These are phyloP conservation scores for Amanita pseudoporphyria DNA, from an alignment of 768 basidiomycete genomes.

Conservation along the genomic window DNA sequence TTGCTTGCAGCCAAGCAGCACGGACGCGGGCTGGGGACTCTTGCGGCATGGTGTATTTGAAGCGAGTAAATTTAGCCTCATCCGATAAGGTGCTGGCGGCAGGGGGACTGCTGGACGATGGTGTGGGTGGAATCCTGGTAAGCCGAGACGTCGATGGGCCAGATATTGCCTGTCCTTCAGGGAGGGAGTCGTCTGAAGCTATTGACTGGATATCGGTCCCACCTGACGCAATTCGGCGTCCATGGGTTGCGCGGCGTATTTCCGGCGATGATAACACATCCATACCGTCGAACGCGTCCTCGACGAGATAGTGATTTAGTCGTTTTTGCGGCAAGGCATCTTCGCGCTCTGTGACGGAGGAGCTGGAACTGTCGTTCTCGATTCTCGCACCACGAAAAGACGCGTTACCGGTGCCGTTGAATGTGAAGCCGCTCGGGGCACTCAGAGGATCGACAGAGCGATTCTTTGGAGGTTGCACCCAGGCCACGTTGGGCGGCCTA, in stretches of 20 bases:
- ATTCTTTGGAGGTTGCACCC: constrained; percentile 25
- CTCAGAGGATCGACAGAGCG: constrained; percentile 43
- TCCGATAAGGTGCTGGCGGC: constrained; percentile 24
- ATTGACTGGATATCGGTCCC: constrained; percentile 36
- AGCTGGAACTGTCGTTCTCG: constrained; percentile 26
- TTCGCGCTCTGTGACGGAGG: constrained; percentile 29
- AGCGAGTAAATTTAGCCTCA: constrained; percentile 37
- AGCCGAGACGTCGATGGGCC: constrained; percentile 45
- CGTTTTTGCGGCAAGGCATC: constrained; percentile 68
- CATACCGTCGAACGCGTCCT: constrained; percentile 27
- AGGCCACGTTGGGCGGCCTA: constrained; percentile 22
- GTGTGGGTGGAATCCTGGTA: constrained; percentile 34
- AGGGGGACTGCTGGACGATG: constrained; percentile 19
- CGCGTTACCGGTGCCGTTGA: constrained; percentile 36
- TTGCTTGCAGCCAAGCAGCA: constrained; percentile 60
- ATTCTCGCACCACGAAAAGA: constrained; percentile 39
- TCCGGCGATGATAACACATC: constrained; percentile 52
- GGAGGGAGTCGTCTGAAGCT: constrained; percentile 64
- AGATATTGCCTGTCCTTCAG: constrained; percentile 34
- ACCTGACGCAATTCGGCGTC: constrained; percentile 29
- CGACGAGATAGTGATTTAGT: constrained; percentile 41
- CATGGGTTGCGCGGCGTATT: constrained; percentile 41
- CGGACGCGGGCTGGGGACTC: constrained; percentile 34
- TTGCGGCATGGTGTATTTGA: constrained; percentile 55
- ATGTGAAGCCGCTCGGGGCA: constrained; percentile 49